Evolutionary conservation across 257 asterid genomes (phyloP), one percentile per base, ranked within the genome.

Genomic region (Fraxinus americana): DNA sequence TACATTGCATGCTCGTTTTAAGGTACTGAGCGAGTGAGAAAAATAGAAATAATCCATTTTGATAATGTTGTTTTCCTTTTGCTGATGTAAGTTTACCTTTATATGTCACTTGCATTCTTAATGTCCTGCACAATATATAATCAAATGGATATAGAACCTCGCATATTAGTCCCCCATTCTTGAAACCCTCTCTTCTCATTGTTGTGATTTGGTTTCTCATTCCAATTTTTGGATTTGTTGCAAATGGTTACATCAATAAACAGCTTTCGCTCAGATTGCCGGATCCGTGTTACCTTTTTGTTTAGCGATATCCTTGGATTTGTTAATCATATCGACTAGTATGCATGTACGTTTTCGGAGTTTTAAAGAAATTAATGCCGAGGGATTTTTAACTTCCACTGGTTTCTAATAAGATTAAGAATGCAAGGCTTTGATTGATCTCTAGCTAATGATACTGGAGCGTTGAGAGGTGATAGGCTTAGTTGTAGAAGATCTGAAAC

Each of bases 1-100:
- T 67, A 96, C 99, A 4, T 83, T 96, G 88, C 99, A 96, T 91
- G 98, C 99, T 80, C 98, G 99, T 78, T 96, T 96, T 87, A 96
- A 96, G 99, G 99, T 96, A 90, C 38, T 73, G 61, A 30, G 72
- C 73, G 30, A 69, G 70, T 67, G 41, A 71, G 36, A 34, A 79
- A 61, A 35, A 61, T 70, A 54, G 68, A 65, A 17, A 36, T 50
- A 11, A 29, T 75, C 50, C 30, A 30, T 68, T 41, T 45, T 38
- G 76, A 45, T 48, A 70, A 12, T 54, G 9, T 69, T 32, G 19
- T 52, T 63, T 57, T 71, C 21, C 45, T 39, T 21, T 52, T 71
- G 35, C 16, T 30, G 36, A 7, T 19, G 43, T 59, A 71, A 71
- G 63, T 67, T 52, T 21, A 54, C 30, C 17, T 38, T 57, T 77